Base-by-base conservation (phyloP, 2,329 filamentous ascomycete genomes). In the Eutypa lata region DNA sequence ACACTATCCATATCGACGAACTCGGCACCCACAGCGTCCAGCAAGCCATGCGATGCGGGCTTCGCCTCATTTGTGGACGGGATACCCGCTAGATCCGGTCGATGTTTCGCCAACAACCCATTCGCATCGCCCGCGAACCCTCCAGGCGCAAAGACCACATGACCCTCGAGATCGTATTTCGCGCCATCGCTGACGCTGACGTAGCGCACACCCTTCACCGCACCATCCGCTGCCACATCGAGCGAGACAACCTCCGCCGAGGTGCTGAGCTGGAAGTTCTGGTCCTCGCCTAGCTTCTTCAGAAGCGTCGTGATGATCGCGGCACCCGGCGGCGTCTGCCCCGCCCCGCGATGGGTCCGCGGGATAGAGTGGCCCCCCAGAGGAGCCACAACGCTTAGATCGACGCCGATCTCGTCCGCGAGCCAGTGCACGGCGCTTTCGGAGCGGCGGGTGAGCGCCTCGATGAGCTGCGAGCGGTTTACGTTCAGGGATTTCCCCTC, bases 41-140 rank as follows among this genome's bases (percentile, higher is more conserved):
- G 67, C 0, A 80, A 58, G 1, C 61, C 62, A 51, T 85, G 81
- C 2, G 80, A 73, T 0, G 80, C 82, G 0, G 82, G 78, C 0
- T 78, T 69, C 1, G 79, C 75, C 13, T 87, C 82, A 57, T 87
- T 87, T 1, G 84, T 87, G 0, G 83, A 86, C 0, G 84, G 83
- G 8, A 83, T 74, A 0, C 80, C 79, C 2, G 73, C 72, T 0
- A 87, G 72, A 59, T 87, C 84, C 0, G 82, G 82, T 0, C 83
- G 74, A 64, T 86, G 79, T 43, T 73, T 65, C 1, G 77, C 75
- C 1, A 87, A 65, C 38, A 86, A 62, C 0, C 84, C 84, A 21
- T 75, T 65, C 2, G 81, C 75, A 61, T 87, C 84, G 11, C 84
- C 84, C 0, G 76, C 83, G 53, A 88, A 88, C 0, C 84, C 84